Evolutionary conservation across 352 stramenopile species (phyloP), one percentile per base, ranked within the genome.

Genomic region (Thalassiosira exigua): DNA sequence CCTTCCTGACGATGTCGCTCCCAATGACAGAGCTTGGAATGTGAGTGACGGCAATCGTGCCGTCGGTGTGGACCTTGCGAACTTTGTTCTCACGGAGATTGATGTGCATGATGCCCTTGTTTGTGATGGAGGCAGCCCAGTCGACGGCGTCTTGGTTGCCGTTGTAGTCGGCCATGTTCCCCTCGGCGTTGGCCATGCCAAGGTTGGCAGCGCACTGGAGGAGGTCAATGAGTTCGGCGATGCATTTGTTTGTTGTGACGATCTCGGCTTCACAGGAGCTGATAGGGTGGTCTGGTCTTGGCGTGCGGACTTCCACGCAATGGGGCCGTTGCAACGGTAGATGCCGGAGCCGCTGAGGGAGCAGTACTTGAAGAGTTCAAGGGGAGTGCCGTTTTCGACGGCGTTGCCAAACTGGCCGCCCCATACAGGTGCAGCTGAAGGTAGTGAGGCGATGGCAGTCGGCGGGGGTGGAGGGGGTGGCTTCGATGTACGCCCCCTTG

Each of bases 231-330:
- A 57, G 22, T 36, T 79, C 66, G 0, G 30, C 48, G 27, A 21
- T 30, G 42, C 7, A 39, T 22, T 67, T 53, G 62, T 69, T 58
- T 5, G 69, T 79, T 7, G 75, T 69, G 0, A 26, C 17, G 27
- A 86, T 80, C 59, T 86, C 57, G 19, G 66, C 66, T 53, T 79
- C 72, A 24, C 65, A 86, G 3, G 78, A 86, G 58, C 59, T 76
- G 0, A n/a, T n/a, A 22, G 26, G 21, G 46, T 50, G 39, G 65
- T 82, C 4, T 61, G 32, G 2, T 75, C 41, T 54, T 85, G 69
- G 29, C 73, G 56, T 0, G 59, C 33, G 21, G 50, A 27, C 19
- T 32, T 41, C 62, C 78, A 85, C n/a, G 27, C 36, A 30, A 82
- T 56, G 19, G 57, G 56, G 9, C 73, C 73, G 11, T 56, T 56